Evolutionary conservation across 1,284 basidiomycete species (phyloP), one percentile per base, ranked within the genome.

Genomic region (Hemileia vastatrix): DNA sequence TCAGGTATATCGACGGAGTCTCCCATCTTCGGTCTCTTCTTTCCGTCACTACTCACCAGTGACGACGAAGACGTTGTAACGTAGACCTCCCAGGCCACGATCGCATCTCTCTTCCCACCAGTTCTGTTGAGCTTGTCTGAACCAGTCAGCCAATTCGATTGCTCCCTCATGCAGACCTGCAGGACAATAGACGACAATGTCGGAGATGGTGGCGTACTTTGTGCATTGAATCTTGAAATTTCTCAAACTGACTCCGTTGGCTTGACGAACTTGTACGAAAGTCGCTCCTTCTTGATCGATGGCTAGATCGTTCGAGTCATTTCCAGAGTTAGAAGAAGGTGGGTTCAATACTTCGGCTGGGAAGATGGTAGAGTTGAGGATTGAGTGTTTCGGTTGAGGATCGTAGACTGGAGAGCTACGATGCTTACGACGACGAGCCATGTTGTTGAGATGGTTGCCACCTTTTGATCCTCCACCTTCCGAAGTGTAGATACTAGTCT

Each of bases 41-140:
- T n/a, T n/a, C n/a, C n/a, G n/a, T n/a, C n/a, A n/a, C n/a, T n/a
- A n/a, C n/a, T n/a, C 36, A 40, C 19, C 13, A 80, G 68, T 83
- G 15, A 95, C 81, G 15, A 94, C 81, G 76, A 87, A 94, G 58
- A 94, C 90, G 68, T 90, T 88, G 78, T 95, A 96, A 59, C 80
- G 74, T 47, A 89, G 75, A 13, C 19, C 4, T n/a, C 27, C 18
- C 5, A 27, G 3, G n/a, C n/a, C 4, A 85, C 81, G 19, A 36
- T 44, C 5, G 57, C 49, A 9, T 72, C 67, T 49, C 69, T 69
- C 6, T 74, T 59, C 2, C 72, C 73, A 54, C 81, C 79, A 64
- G 81, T 78, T 0, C 84, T 76, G 71, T 66, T 78, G 77, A 6
- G 76, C 76, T 51, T 71, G 63, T 4, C 73, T 73, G 36, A 77